These are phyloP conservation scores for Trichodelitschia bisporula DNA, from an alignment of 495 filamentous ascomycete species.

Conservation along the genomic window DNA sequence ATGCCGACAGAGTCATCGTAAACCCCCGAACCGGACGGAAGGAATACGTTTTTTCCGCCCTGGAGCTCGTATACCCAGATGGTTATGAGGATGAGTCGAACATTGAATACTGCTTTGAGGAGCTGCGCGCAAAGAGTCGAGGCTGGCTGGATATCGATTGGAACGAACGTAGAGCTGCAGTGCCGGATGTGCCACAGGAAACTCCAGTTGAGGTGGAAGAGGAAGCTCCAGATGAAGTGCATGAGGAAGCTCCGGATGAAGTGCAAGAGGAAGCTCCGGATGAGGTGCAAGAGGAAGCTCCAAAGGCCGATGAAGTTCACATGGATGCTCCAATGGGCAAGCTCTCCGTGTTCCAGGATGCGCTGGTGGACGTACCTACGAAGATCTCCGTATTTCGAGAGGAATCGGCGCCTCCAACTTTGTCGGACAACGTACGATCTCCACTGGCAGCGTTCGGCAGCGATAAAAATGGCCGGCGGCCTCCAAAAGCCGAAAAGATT, in stretches of 20 bases:
- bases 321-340: too few relatives aligned
- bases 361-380: too few relatives aligned
- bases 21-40: slow-evolving; percentile 55
- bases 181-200: slow-evolving; percentile 7
- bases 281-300: too few relatives aligned
- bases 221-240: slow-evolving; percentile 1
- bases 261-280: slow-evolving; percentile 2
- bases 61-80: slow-evolving; percentile 63
- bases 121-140: slow-evolving; percentile 53
- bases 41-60: slow-evolving; percentile 68
- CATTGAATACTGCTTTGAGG: slow-evolving; percentile 68
- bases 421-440: neutral
- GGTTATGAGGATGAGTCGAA: slow-evolving; percentile 34
- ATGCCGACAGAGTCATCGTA: slow-evolving; percentile 18
- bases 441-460: too few relatives aligned
- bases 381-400: too few relatives aligned
- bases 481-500: neutral
- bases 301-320: too few relatives aligned
- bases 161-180: too few relatives aligned
- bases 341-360: too few relatives aligned
- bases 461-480: neutral
- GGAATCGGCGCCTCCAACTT: neutral
- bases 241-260: slow-evolving; percentile 2
- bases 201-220: slow-evolving; percentile 3
- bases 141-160: slow-evolving; percentile 59